Evolutionary conservation across 179 eudicot species (phyloP).

Genomic region (Carnegiea gigantea): DNA sequence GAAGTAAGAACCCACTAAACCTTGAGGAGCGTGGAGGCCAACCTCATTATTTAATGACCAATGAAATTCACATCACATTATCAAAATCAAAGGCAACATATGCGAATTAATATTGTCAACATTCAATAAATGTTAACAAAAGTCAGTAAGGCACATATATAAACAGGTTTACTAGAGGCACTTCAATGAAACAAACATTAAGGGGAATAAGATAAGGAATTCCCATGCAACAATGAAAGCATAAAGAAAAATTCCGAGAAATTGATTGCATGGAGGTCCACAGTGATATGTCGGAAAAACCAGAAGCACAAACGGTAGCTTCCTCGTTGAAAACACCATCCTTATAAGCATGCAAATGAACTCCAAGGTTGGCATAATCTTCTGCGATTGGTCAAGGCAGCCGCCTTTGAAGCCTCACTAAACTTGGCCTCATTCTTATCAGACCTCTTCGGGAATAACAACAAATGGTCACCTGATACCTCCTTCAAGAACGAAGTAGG

Average conservation of each 20-base stretch:
- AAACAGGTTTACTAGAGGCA: neutral
- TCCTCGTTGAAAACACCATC: conserved; percentile 85
- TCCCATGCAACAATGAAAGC: neutral
- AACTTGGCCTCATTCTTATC: too few relatives aligned
- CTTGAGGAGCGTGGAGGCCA: conserved; percentile 56
- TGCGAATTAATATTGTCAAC: neutral
- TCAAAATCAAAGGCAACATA: conserved; percentile 5
- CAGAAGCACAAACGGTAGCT: conserved; percentile 82
- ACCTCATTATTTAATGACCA: conserved; percentile 45
- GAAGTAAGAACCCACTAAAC: conserved; percentile 53
- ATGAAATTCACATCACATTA: conserved; percentile 32
- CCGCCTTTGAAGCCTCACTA: too few relatives aligned
- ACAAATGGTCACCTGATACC: too few relatives aligned
- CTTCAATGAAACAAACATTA: neutral
- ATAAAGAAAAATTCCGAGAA: neutral
- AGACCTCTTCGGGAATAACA: too few relatives aligned
- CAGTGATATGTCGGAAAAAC: conserved; percentile 43
- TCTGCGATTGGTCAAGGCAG: too few relatives aligned
- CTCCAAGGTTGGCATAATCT: conserved; percentile 56
- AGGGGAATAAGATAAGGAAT: neutral
- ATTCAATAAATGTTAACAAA: neutral
- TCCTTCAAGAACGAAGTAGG: too few relatives aligned
- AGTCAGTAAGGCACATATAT: neutral
- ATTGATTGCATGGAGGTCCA: conserved; percentile 51
- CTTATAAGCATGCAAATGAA: conserved; percentile 60